These are phyloP conservation scores for Fusarium virguliforme DNA, from an alignment of 2,329 filamentous ascomycete species.

Conservation along the genomic window DNA sequence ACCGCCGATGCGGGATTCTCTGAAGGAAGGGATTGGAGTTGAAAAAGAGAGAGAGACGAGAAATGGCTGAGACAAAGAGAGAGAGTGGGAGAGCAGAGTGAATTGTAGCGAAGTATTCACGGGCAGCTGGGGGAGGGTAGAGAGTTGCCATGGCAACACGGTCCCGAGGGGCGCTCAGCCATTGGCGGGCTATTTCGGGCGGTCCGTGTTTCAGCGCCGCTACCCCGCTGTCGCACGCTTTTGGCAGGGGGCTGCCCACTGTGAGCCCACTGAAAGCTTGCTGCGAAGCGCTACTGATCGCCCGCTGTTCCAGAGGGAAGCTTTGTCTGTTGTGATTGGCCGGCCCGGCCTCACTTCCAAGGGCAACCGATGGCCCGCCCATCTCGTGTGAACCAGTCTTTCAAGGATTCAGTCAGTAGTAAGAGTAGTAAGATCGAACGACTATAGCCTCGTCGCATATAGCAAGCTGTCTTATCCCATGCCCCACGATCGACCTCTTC, in stretches of 20 bases:
- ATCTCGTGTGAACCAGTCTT: constrained; percentile 31
- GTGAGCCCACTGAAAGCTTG: constrained; percentile 43
- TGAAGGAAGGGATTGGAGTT: constrained; percentile 24
- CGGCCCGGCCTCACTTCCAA: constrained; percentile 24
- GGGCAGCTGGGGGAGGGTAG: constrained; percentile 25
- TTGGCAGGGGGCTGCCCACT: constrained; percentile 33
- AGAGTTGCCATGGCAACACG: constrained; percentile 48
- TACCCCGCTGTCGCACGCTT: constrained; percentile 51
- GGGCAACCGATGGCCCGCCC: constrained; percentile 43
- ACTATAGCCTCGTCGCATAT: constrained; percentile 23
- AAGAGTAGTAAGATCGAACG: constrained; percentile 31
- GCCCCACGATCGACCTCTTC: neutral
- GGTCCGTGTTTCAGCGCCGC: constrained; percentile 44
- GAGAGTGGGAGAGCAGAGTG: constrained; percentile 29
- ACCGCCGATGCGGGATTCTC: constrained; percentile 35
- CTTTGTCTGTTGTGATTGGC: constrained; percentile 34
- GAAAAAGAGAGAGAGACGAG: constrained; percentile 45
- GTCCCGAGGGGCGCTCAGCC: constrained; percentile 11
- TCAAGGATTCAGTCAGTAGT: constrained; percentile 11
- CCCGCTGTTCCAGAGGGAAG: constrained; percentile 27
- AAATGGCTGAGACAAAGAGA: constrained; percentile 47
- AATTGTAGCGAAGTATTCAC: constrained; percentile 47
- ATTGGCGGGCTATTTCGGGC: constrained; percentile 46
- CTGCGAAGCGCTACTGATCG: constrained; percentile 41
- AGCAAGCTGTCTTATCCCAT: constrained; percentile 7